These are phyloP conservation scores for Edaphochlamys debaryana DNA, from an alignment of 139 green algal genomes.

Conservation along the genomic window DNA sequence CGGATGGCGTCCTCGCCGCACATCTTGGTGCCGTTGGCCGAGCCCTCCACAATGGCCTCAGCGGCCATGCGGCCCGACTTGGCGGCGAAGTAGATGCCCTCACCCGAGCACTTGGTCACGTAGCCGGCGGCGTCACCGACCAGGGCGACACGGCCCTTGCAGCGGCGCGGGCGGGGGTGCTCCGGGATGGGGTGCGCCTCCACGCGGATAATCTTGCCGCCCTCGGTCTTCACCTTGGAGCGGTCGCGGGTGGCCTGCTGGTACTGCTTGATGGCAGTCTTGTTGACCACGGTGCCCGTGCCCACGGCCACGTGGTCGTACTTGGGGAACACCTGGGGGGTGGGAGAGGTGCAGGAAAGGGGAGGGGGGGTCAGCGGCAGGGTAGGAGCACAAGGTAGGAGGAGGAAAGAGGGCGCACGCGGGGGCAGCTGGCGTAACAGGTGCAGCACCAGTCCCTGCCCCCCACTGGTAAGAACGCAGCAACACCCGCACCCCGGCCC, in stretches of 20 bases:
- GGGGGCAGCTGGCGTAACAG: no score
- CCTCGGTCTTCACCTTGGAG: conserved; percentile 89
- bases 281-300: conserved; percentile 99
- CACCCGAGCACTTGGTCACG: conserved; percentile 96
- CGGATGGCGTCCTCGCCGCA: conserved; percentile 88
- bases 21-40: conserved; percentile 84
- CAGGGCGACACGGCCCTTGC: conserved; percentile 87
- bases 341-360: not conserved
- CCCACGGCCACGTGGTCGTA: conserved; percentile 99
- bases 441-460: no score
- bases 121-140: conserved; percentile 98
- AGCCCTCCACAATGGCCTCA: conserved; percentile 93
- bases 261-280: conserved; percentile 99
- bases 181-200: conserved; percentile 99
- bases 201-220: conserved; percentile 98
- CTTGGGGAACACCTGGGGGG: conserved; percentile 95
- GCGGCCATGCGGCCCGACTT: conserved; percentile 97
- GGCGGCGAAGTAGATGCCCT: conserved; percentile 99
- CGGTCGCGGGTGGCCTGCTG: conserved; percentile 91
- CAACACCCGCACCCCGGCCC: no score
- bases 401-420: no score
- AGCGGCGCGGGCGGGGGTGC: conserved; percentile 90
- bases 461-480: no score
- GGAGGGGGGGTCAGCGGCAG: no score
- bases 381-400: no score